Base-by-base conservation (phyloP, 805 yeast species). In the Candida nemodendra region DNA sequence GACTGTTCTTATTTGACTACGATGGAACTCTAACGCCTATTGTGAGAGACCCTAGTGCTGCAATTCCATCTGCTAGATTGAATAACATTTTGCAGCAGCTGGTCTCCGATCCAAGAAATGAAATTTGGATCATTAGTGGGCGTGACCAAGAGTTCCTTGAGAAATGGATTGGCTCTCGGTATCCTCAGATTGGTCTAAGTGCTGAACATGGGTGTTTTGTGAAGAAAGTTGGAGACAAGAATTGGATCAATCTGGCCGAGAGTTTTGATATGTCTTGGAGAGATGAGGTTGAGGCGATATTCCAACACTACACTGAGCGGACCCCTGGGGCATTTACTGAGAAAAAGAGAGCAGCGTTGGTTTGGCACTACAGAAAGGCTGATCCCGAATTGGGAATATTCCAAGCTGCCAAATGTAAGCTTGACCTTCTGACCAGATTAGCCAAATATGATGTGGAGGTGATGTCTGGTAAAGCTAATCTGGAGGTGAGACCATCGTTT, bases 151-250 rank as follows among this genome's bases (percentile, higher is more conserved):
- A 71, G 34, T 93, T 93, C 56, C 71, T 93, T 53, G 95, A 84
- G 45, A 78, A 80, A 62, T 89, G 96, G 93, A 67, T 90, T 45
- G 97, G 97, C 6, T 54, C 73, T 2, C 73, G 73, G 45, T 69
- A 75, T 39, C 69, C 73, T 14, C 62, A 71, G 29, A 66, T 93
- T 23, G 96, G 97, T 1, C 70, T 93, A 37, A 82, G 95, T 41
- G 98, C 99, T 0, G 99, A 93, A 58, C 99, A 93, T 61, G 99
- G 99, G 6, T 91, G 97, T 56, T 93, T 93, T 55, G 76, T 91
- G 74, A 84, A 84, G 56, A 82, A 77, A 47, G 74, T 82, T n/a
- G 79, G 79, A 8, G 56, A 70, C 2, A 62, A 65, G 11, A 62
- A 71, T 11, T 93, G 99, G 99, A 75, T 78, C 23, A 93, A 93